phyloP scores from a whole-genome alignment of 2,329 filamentous ascomycete genomes.

The Cordyceps sp. region DNA sequence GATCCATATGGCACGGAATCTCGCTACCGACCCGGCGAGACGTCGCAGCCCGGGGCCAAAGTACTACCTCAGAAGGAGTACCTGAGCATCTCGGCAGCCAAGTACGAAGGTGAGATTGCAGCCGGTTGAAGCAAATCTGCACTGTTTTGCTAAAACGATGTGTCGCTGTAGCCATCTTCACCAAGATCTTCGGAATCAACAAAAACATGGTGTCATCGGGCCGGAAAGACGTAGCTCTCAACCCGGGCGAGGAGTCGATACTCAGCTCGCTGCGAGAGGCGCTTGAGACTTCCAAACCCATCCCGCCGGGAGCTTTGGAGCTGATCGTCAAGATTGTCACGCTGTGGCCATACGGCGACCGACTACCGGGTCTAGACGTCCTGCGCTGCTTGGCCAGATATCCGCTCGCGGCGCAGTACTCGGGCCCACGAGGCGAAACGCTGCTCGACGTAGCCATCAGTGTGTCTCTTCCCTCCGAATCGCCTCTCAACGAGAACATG shows the following conservation, averaged over 20 bases:
- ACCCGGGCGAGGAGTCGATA: slow-evolving; percentile 49
- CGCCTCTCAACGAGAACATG: slow-evolving; percentile 56
- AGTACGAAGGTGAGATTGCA: slow-evolving; percentile 33
- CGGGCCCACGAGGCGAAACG: slow-evolving; percentile 33
- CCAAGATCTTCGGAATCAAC: slow-evolving; percentile 64
- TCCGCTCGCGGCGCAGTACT: slow-evolving; percentile 46
- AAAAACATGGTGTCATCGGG: slow-evolving; percentile 53
- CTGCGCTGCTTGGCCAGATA: slow-evolving; percentile 66
- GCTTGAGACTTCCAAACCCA: slow-evolving; percentile 40
- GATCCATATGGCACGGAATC: slow-evolving; percentile 69
- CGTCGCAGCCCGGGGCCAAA: slow-evolving; percentile 26
- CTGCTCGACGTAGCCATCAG: slow-evolving; percentile 39
- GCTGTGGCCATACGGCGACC: slow-evolving; percentile 63
- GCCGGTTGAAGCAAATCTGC: too few relatives aligned
- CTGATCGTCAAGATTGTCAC: slow-evolving; percentile 58
- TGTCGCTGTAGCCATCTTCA: slow-evolving; percentile 44
- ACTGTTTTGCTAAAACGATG: not conserved
- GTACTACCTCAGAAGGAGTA: slow-evolving; percentile 67
- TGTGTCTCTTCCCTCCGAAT: slow-evolving; percentile 26
- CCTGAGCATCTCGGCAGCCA: slow-evolving; percentile 59
- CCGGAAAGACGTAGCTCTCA: slow-evolving; percentile 57
- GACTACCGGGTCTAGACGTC: slow-evolving; percentile 73
- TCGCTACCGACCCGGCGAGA: slow-evolving; percentile 54
- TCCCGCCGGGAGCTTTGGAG: slow-evolving; percentile 35
- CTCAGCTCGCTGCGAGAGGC: slow-evolving; percentile 45